Conservation (phyloP, 352 stramenopile genomes). For the Phytophthora colocasiae region DNA sequence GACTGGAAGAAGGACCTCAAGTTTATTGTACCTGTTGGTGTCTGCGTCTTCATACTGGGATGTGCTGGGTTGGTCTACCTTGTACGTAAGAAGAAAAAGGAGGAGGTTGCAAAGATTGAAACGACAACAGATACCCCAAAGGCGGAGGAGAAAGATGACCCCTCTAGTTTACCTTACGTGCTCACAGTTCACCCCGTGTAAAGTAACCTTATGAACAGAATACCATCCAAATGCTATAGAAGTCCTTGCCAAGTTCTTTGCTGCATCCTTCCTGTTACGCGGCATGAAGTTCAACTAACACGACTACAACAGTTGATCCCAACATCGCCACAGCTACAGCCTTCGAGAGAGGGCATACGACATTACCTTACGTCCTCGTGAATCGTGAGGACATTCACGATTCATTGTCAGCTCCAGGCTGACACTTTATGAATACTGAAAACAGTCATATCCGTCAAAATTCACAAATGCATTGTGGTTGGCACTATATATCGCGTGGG, state of each 20-base stretch:
- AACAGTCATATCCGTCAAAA: constrained; percentile 3
- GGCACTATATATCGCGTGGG: constrained; percentile 2
- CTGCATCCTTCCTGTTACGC: too few relatives aligned
- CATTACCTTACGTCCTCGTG: too few relatives aligned
- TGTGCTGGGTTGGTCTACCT: constrained; percentile 51
- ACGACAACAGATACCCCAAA: constrained; percentile 40
- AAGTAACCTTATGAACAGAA: neutral
- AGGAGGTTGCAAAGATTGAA: constrained; percentile 29
- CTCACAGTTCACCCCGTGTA: constrained; percentile 38
- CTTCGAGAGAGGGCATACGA: too few relatives aligned
- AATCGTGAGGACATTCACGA: too few relatives aligned
- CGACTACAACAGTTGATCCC: too few relatives aligned
- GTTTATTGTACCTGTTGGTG: constrained; percentile 49
- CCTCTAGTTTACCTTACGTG: constrained; percentile 62
- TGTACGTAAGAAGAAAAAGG: constrained; percentile 48
- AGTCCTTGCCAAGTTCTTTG: neutral
- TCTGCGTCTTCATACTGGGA: constrained; percentile 56
- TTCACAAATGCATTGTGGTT: constrained; percentile 3
- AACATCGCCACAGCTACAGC: too few relatives aligned
- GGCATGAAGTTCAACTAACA: too few relatives aligned
- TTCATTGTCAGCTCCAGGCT: too few relatives aligned
- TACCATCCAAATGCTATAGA: too few relatives aligned
- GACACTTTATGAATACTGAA: too few relatives aligned
- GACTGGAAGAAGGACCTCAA: constrained; percentile 31
- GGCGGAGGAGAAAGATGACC: constrained; percentile 56